Evolutionary conservation across 306 rosid species (phyloP).

Genomic region (Cyamopsis tetragonoloba): DNA sequence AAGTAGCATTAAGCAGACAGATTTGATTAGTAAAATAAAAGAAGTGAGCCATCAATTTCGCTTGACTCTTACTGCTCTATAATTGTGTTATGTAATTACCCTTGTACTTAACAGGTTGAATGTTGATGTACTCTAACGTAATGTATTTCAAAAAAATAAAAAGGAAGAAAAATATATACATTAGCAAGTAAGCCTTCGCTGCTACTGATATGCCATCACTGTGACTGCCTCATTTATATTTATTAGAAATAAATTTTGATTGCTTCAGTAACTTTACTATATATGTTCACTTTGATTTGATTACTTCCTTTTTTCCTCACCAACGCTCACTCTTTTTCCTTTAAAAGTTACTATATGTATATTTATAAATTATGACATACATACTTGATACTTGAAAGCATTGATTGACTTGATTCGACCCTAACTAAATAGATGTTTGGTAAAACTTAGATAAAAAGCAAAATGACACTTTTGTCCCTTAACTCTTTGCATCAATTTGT

Average conservation of each 20-base stretch:
- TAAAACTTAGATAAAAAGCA: too few species aligned
- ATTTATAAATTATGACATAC: too few species aligned
- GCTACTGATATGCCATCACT: neutral
- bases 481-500: too few species aligned
- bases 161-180: neutral
- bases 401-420: too few species aligned
- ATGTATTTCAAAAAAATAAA: neutral
- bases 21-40: constrained; percentile 47
- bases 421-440: too few species aligned
- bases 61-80: constrained; percentile 33
- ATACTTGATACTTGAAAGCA: too few species aligned
- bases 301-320: too few species aligned
- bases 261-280: neutral
- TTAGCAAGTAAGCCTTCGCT: neutral
- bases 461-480: too few species aligned
- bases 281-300: too few species aligned
- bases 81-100: constrained; percentile 21
- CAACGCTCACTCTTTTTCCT: too few species aligned
- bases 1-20: constrained; percentile 33
- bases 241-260: neutral
- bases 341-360: too few species aligned
- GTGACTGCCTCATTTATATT: neutral
- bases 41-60: constrained; percentile 43
- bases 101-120: neutral
- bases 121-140: neutral